These are phyloP conservation scores for Straminergon stramineum DNA, from an alignment of 225 moss, liverwort and hornwort genomes.

Conservation along the genomic window DNA sequence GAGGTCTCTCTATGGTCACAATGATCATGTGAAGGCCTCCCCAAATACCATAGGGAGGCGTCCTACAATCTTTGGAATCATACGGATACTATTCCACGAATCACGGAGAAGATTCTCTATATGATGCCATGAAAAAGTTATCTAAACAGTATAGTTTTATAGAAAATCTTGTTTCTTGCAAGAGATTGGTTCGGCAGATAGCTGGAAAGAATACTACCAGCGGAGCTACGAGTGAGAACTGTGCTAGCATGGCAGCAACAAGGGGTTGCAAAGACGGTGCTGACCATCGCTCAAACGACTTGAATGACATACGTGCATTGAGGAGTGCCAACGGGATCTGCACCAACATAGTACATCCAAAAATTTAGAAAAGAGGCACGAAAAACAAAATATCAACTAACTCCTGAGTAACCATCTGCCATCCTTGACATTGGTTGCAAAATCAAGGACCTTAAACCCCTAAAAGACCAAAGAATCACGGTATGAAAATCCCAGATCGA, in stretches of 20 bases:
- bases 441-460: not conserved
- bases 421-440: not conserved
- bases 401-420: not conserved
- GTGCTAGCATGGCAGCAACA: conserved; percentile 54
- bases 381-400: not conserved
- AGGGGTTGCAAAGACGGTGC: conserved; percentile 32
- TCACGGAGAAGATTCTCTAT: not conserved
- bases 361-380: not conserved
- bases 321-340: conserved; percentile 82
- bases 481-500: not conserved
- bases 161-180: not conserved
- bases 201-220: conserved; percentile 39
- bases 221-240: conserved; percentile 66
- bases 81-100: not conserved
- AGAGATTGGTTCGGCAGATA: not conserved
- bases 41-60: not conserved
- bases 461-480: not conserved
- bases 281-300: conserved; percentile 79
- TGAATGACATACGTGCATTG: conserved; percentile 77
- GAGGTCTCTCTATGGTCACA: not conserved
- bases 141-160: not conserved
- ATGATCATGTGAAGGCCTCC: not conserved
- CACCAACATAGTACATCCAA: not conserved
- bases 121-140: not conserved
- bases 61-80: not conserved